A percentile compares a stretch with the other conserved stretches of the same genome.
These are phyloP conservation scores for Alnus glutinosa DNA, from an alignment of 306 rosid species.

Conservation along the genomic window DNA sequence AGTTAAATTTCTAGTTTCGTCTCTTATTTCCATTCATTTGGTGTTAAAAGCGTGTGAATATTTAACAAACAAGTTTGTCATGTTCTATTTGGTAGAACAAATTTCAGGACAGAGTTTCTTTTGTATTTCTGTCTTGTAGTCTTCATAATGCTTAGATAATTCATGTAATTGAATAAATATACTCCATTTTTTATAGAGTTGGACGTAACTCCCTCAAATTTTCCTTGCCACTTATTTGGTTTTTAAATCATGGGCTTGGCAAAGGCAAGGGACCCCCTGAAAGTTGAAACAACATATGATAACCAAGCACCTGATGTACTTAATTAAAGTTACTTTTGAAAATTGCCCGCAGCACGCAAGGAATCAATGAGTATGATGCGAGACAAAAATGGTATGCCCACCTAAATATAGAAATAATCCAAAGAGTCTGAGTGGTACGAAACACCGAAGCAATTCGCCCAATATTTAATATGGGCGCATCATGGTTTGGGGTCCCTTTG, in stretches of 20 bases:
- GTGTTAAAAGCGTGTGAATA: neutral
- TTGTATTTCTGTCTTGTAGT: too few relatives aligned
- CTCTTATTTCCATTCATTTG: neutral
- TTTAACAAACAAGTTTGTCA: neutral
- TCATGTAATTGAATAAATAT: neutral
- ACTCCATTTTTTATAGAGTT: too few relatives aligned
- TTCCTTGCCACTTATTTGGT: neutral
- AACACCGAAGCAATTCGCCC: neutral
- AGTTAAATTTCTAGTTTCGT: too few relatives aligned
- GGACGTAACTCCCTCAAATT: neutral
- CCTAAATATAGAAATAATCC: neutral
- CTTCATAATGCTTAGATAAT: neutral
- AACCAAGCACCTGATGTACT: conserved; percentile 1
- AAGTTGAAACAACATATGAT: neutral
- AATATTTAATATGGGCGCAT: neutral
- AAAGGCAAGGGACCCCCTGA: conserved; percentile 1
- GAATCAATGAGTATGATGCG: neutral
- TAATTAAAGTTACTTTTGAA: neutral
- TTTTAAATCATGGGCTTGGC: neutral
- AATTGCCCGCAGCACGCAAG: conserved; percentile 1
- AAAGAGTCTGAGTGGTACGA: neutral
- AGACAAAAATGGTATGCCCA: conserved; percentile 8
- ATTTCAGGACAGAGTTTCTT: too few relatives aligned
- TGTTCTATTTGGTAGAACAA: neutral
- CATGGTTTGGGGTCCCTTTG: conserved; percentile 1